Conservation (phyloP, 225 moss, liverwort and hornwort species). For the Sphagnum tenellum region DNA sequence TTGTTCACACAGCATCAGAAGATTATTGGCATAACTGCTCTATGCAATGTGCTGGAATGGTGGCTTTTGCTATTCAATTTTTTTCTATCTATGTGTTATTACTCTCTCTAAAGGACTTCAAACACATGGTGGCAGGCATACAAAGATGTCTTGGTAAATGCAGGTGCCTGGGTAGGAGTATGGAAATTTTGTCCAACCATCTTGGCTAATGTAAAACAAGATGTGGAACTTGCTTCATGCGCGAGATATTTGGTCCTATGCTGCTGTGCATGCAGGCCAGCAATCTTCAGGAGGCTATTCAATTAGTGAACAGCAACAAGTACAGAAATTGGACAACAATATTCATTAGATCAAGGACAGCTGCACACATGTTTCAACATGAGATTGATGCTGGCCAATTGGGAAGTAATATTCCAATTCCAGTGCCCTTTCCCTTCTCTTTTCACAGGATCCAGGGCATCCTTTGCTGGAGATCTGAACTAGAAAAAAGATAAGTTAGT, state of each 20-base stretch:
- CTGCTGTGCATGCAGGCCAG: constrained; percentile 77
- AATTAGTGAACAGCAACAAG: constrained; percentile 79
- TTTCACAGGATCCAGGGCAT: constrained; percentile 86
- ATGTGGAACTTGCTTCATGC: constrained; percentile 91
- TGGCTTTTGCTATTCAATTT: too few species aligned
- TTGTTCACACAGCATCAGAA: neutral
- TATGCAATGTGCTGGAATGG: neutral
- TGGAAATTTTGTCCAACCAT: constrained; percentile 93
- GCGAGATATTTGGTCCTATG: constrained; percentile 92
- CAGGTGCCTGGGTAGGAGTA: constrained; percentile 63
- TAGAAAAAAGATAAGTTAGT: too few species aligned
- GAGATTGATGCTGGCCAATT: constrained; percentile 97
- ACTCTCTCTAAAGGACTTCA: neutral
- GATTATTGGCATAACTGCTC: neutral
- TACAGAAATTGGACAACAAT: constrained; percentile 96
- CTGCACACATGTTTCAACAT: constrained; percentile 86
- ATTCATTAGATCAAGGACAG: constrained; percentile 82
- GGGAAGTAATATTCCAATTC: constrained; percentile 94
- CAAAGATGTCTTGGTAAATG: too few species aligned
- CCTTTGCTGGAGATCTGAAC: constrained; percentile 94
- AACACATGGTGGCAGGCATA: neutral
- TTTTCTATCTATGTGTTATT: too few species aligned
- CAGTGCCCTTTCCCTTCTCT: constrained; percentile 93
- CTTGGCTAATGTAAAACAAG: constrained; percentile 67
- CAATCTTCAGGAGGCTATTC: constrained; percentile 65